phyloP scores from a whole-genome alignment of 768 basidiomycete species.

The Suillus alpinus region DNA sequence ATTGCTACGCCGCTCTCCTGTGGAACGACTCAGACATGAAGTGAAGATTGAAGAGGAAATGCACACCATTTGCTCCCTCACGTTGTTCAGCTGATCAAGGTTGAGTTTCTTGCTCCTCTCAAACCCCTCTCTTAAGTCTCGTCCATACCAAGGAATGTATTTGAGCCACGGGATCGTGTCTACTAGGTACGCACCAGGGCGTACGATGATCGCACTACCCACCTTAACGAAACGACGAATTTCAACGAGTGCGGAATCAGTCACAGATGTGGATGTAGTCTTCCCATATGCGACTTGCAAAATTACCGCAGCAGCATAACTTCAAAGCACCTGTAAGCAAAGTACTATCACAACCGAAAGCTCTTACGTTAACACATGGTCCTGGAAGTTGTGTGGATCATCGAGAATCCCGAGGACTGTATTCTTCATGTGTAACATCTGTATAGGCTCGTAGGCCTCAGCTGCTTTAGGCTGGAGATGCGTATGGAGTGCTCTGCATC shows the following conservation, averaged over 20 bases:
- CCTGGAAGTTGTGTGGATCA: no score
- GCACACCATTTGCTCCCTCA: constrained; percentile 40
- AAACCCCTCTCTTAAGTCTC: constrained; percentile 34
- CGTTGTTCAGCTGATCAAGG: constrained; percentile 41
- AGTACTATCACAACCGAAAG: no score
- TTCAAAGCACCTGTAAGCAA: constrained; percentile 6
- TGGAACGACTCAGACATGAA: not conserved
- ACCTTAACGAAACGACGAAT: not conserved
- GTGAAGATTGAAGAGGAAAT: not conserved
- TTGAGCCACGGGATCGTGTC: constrained; percentile 26
- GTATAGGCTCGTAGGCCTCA: no score
- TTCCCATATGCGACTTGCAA: constrained; percentile 24
- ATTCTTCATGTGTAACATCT: no score
- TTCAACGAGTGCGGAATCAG: constrained; percentile 22
- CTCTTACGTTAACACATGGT: no score
- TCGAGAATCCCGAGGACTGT: no score
- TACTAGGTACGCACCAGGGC: constrained; percentile 17
- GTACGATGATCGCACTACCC: not conserved
- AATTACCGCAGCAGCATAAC: constrained; percentile 23
- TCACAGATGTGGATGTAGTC: constrained; percentile 15
- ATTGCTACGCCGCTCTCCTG: constrained; percentile 8
- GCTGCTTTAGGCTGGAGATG: no score
- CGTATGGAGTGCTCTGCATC: no score
- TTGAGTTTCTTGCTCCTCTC: constrained; percentile 47
- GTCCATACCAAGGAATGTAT: constrained; percentile 49